phyloP scores from a whole-genome alignment of 768 basidiomycete species.

The Tylopilus rubrobrunneus region DNA sequence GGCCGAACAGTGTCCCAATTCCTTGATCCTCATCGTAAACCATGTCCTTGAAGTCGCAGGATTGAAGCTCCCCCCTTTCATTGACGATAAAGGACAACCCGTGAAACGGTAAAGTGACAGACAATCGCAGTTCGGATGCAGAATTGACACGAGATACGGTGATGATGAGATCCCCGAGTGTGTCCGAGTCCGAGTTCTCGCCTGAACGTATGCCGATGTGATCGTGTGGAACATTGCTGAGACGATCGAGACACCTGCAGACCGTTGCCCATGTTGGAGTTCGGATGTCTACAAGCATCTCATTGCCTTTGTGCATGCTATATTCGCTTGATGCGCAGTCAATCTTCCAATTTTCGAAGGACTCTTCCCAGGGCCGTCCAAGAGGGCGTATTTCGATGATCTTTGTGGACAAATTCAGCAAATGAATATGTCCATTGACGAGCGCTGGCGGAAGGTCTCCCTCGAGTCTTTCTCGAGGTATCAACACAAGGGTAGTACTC shows the following conservation, averaged over 20 bases:
- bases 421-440: neutral
- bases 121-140: neutral
- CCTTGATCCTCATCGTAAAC: neutral
- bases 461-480: neutral
- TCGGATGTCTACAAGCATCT: neutral
- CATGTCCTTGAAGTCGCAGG: neutral
- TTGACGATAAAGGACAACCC: neutral
- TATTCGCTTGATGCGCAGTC: neutral
- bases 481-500: neutral
- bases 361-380: neutral
- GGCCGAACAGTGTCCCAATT: neutral
- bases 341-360: neutral
- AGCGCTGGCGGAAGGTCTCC: no score
- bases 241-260: neutral
- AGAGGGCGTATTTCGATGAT: neutral
- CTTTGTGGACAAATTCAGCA: neutral
- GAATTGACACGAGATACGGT: neutral
- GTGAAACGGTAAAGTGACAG: neutral
- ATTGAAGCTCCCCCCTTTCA: neutral
- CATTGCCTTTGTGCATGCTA: neutral
- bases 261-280: neutral
- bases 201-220: no score
- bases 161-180: neutral
- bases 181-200: no score
- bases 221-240: neutral